Conservation (phyloP, 176 grass and related monocot species). For the Musa beccarii region DNA sequence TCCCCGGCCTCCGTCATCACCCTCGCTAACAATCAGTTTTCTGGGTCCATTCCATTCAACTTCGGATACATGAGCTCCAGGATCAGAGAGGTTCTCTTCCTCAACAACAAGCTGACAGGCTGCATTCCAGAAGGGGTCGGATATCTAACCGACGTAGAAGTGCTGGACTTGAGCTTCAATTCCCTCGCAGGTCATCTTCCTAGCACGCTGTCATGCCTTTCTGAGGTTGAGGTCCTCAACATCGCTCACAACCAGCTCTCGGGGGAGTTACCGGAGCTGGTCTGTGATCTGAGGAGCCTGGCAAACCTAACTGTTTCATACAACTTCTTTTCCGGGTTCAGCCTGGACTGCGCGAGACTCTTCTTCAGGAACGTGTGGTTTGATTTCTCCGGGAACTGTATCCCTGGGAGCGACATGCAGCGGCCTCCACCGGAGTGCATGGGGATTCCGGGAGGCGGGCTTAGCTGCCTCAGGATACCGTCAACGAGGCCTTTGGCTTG, state of each 20-base stretch:
- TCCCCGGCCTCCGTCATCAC: conserved; percentile 82
- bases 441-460: conserved; percentile 28
- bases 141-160: conserved; percentile 48
- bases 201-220: conserved; percentile 54
- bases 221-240: conserved; percentile 82
- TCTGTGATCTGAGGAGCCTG: conserved; percentile 65
- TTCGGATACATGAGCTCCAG: conserved; percentile 38
- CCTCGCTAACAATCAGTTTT: conserved; percentile 65
- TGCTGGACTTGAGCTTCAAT: conserved; percentile 85
- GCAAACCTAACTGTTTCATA: conserved; percentile 67
- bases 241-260: conserved; percentile 83
- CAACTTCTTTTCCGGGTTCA: conserved; percentile 88
- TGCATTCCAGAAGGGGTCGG: conserved; percentile 87
- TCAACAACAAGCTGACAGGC: conserved; percentile 84
- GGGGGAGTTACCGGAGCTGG: conserved; percentile 61
- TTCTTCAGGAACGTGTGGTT: conserved; percentile 42
- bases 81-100: conserved; percentile 65
- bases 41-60: conserved; percentile 43
- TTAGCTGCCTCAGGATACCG: conserved; percentile 65
- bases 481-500: conserved; percentile 29
- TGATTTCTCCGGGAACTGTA: conserved; percentile 77
- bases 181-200: conserved; percentile 59
- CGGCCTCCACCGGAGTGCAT: conserved; percentile 69
- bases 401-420: conserved; percentile 61
- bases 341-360: conserved; percentile 45